Percentiles rank a stretch among this genome's conserved stretches.
These are phyloP conservation scores for Coniella lustricola DNA, from an alignment of 2,329 filamentous ascomycete species.

Conservation along the genomic window DNA sequence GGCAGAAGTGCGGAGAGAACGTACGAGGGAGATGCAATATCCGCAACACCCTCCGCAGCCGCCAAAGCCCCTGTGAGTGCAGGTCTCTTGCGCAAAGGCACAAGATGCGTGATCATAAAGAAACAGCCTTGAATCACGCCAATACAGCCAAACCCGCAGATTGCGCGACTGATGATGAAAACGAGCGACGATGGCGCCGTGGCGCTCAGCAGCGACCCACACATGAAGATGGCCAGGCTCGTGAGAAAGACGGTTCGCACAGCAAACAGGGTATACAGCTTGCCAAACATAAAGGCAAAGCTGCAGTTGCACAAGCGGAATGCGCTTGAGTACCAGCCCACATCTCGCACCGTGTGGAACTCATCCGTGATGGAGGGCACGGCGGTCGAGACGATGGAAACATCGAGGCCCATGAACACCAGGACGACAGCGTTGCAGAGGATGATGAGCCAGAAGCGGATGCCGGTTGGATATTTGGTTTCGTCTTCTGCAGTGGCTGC, in stretches of 20 bases:
- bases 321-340: slow-evolving; percentile 14
- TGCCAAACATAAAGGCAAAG: slow-evolving; percentile 15
- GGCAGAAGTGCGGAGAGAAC: neutral
- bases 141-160: slow-evolving; percentile 6
- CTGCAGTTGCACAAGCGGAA: slow-evolving; percentile 13
- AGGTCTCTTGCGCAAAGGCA: slow-evolving; percentile 11
- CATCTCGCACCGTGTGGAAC: slow-evolving; percentile 14
- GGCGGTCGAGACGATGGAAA: slow-evolving; percentile 11
- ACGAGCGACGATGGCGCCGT: slow-evolving; percentile 7
- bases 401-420: slow-evolving; percentile 9
- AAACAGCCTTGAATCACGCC: slow-evolving; percentile 11
- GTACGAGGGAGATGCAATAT: slow-evolving; percentile 6
- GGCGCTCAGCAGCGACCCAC: slow-evolving; percentile 10
- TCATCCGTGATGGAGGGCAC: slow-evolving; percentile 14
- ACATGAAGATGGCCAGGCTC: slow-evolving; percentile 12
- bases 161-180: slow-evolving; percentile 8
- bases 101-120: slow-evolving; percentile 11
- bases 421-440: slow-evolving; percentile 9
- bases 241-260: slow-evolving; percentile 1
- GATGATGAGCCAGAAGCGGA: slow-evolving; percentile 12
- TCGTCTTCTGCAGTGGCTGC: slow-evolving; percentile 8
- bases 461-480: slow-evolving; percentile 6
- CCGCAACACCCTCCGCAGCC: slow-evolving; percentile 2
- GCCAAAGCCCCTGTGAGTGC: neutral
- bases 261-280: slow-evolving; percentile 9